Percentiles rank a stretch among this genome's conserved stretches.
These are phyloP conservation scores for Kappamyces sp. DNA, from an alignment of 192 early-diverging fungal species.

Conservation along the genomic window DNA sequence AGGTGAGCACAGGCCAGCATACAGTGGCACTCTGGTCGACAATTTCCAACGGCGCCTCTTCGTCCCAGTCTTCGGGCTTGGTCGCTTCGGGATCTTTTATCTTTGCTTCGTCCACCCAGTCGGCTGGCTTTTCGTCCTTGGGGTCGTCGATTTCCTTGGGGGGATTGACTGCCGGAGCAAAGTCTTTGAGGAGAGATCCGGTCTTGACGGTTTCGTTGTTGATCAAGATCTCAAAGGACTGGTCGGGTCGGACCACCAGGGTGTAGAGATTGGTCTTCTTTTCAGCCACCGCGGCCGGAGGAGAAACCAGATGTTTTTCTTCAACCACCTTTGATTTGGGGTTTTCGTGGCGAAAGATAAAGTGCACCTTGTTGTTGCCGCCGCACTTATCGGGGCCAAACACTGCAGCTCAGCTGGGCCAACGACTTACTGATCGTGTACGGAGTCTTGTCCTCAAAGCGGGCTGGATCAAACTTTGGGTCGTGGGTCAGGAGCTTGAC, in stretches of 20 bases:
- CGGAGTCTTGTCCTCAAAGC: slow-evolving; percentile 77
- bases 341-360: slow-evolving; percentile 89
- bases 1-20: not conserved
- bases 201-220: slow-evolving; percentile 58
- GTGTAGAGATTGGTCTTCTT: slow-evolving; percentile 74
- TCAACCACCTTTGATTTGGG: slow-evolving; percentile 71
- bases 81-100: slow-evolving; percentile 75
- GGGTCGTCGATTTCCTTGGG: slow-evolving; percentile 61
- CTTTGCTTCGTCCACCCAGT: slow-evolving; percentile 84
- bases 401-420: slow-evolving; percentile 47
- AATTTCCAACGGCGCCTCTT: slow-evolving; percentile 76
- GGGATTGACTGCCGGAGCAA: slow-evolving; percentile 82
- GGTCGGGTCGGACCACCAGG: slow-evolving; percentile 73
- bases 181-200: slow-evolving; percentile 71
- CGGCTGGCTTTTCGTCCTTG: slow-evolving; percentile 74
- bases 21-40: slow-evolving; percentile 61
- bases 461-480: slow-evolving; percentile 50
- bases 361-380: slow-evolving; percentile 80
- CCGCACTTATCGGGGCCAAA: slow-evolving; percentile 98
- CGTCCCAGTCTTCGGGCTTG: slow-evolving; percentile 79
- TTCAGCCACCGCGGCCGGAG: slow-evolving; percentile 57
- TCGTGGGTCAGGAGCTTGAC: slow-evolving; percentile 76
- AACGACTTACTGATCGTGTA: slow-evolving; percentile 64
- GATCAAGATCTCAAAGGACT: slow-evolving; percentile 71
- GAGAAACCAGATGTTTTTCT: slow-evolving; percentile 78